Percentiles rank a stretch among this genome's conserved stretches.
Conservation (phyloP, 2,329 filamentous ascomycete genomes). For the Colletotrichum sp. region DNA sequence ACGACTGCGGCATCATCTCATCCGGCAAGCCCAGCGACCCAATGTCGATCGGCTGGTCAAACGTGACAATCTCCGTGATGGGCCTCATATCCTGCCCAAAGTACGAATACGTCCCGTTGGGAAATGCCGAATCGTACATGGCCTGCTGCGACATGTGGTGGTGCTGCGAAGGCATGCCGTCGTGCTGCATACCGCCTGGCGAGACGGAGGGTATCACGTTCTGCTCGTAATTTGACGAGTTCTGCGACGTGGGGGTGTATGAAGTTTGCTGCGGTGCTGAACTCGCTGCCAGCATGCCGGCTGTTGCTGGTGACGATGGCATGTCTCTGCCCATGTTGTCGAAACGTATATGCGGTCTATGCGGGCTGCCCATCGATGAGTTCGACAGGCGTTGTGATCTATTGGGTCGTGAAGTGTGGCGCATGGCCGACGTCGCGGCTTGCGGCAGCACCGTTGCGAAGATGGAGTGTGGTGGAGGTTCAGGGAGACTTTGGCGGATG, state of each 20-base stretch:
- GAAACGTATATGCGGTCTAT: slow-evolving; percentile 29
- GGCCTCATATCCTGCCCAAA: slow-evolving; percentile 28
- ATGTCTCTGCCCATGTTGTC: slow-evolving; percentile 30
- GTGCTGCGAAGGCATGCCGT: slow-evolving; percentile 27
- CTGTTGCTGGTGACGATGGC: slow-evolving; percentile 29
- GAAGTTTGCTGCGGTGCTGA: slow-evolving; percentile 22
- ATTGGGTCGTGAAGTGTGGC: slow-evolving; percentile 44
- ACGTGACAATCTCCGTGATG: slow-evolving; percentile 63
- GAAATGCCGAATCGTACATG: not conserved
- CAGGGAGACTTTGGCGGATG: slow-evolving; percentile 60
- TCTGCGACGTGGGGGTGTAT: slow-evolving; percentile 47
- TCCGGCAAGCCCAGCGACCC: slow-evolving; percentile 63
- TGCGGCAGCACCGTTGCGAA: slow-evolving; percentile 56
- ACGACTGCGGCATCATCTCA: slow-evolving; percentile 70
- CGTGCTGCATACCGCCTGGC: slow-evolving; percentile 45
- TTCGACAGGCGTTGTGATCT: slow-evolving; percentile 29
- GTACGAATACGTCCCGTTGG: slow-evolving; percentile 20
- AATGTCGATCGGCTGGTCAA: slow-evolving; percentile 80
- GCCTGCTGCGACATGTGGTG: not conserved
- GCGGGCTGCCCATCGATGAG: slow-evolving; percentile 12
- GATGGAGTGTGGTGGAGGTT: slow-evolving; percentile 45
- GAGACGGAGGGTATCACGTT: slow-evolving; percentile 44
- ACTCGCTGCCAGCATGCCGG: slow-evolving; percentile 27
- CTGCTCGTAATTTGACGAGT: slow-evolving; percentile 47
- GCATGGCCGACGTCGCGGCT: slow-evolving; percentile 51